A percentile compares a stretch with the other conserved stretches of the same genome.
These are phyloP conservation scores for Hymenoscyphus repandus DNA, from an alignment of 2,329 filamentous ascomycete genomes.

Conservation along the genomic window DNA sequence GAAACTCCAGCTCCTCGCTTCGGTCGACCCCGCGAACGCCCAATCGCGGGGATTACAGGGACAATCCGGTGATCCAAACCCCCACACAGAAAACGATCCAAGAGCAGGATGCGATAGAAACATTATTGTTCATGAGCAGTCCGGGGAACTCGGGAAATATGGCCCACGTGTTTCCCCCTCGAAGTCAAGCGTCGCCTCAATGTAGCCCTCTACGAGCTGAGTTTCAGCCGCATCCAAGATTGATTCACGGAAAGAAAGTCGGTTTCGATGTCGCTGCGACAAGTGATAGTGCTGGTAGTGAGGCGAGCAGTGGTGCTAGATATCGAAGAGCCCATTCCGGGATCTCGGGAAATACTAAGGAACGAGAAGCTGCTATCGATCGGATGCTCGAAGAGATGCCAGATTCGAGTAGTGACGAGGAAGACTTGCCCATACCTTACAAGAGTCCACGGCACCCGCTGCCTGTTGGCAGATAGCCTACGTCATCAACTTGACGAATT, in stretches of 20 bases:
- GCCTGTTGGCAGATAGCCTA: slow-evolving; percentile 18
- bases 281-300: slow-evolving; percentile 17
- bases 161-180: slow-evolving; percentile 48
- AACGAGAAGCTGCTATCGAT: slow-evolving; percentile 26
- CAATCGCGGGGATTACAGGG: slow-evolving; percentile 16
- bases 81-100: slow-evolving; percentile 60
- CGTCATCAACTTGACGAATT: neutral
- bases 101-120: slow-evolving; percentile 78
- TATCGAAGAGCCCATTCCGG: slow-evolving; percentile 13
- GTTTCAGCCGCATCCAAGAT: slow-evolving; percentile 21
- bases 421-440: slow-evolving; percentile 27
- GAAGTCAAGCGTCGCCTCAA: slow-evolving; percentile 25
- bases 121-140: slow-evolving; percentile 75
- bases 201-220: slow-evolving; percentile 30
- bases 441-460: slow-evolving; percentile 21
- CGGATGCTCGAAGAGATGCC: slow-evolving; percentile 31
- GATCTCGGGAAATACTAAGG: slow-evolving; percentile 9
- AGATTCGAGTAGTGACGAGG: slow-evolving; percentile 32
- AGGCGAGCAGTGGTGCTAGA: slow-evolving; percentile 14
- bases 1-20: slow-evolving; percentile 24
- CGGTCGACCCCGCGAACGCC: slow-evolving; percentile 26
- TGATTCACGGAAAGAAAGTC: slow-evolving; percentile 21
- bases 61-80: slow-evolving; percentile 46
- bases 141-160: slow-evolving; percentile 65
- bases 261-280: slow-evolving; percentile 21